Base-by-base conservation (phyloP, 78 protist genomes). In the Dictyostelium capitatum region DNA sequence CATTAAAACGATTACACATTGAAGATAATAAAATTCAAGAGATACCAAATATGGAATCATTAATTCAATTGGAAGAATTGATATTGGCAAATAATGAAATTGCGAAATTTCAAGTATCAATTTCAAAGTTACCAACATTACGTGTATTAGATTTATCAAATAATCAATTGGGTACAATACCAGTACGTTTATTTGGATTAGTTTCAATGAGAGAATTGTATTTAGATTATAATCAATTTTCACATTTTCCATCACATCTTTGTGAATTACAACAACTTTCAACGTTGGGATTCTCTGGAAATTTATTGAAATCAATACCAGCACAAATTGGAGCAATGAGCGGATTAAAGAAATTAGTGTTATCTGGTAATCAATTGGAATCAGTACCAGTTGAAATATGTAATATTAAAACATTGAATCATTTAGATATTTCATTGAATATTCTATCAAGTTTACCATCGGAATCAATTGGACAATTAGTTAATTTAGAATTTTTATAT, bases 121-220 rank as follows among this genome's bases (percentile, higher is more conserved):
- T 87, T 47, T 64, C 57, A 32, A 87, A 87, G 37, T 17, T 87
- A 3, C 48, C 78, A 4, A 25, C 50, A 3, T 32, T 87, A 0
- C 15, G 43, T 19, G 8, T 48, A 14, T 51, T 87, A 19, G 93
- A 87, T 56, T 82, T 87, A 6, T 87, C 93, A 20, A 25, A 15
- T 30, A 87, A 87, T 50, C 78, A 48, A 64, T 50, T 87, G 51
- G 93, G 93, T 14, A 87, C 93, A 2, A 87, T 87, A 20, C 93
- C 93, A 6, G 84, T 87, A 6, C 74, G 93, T 64, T 47, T 87
- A n/a, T 87, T 87, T 65, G 43, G 92, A 9, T 62, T 90, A 51
- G 23, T 2, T 28, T 53, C 80, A 32, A 37, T 90, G 53, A 30
- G 79, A 14, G 79, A 46, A 8, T 32, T 90, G 14, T 32, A 25